Conservation (phyloP, 2,329 filamentous ascomycete species). For the Colletotrichum gloeosporioides region DNA sequence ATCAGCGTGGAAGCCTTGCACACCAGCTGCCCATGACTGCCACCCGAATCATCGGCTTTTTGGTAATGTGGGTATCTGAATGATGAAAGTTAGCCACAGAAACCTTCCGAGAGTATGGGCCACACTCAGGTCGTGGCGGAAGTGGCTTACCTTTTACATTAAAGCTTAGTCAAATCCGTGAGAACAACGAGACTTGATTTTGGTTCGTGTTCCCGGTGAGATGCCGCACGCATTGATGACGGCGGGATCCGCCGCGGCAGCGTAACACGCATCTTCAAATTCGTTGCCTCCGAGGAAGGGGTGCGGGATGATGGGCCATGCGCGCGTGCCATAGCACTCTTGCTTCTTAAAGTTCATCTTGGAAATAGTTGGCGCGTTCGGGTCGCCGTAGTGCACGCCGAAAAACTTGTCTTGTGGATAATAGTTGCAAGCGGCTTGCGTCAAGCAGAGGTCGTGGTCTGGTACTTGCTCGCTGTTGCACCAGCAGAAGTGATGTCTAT, state of each 20-base stretch:
- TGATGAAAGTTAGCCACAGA: accelerated
- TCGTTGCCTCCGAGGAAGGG: background rate
- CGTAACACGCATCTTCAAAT: background rate
- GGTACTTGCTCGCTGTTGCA: background rate
- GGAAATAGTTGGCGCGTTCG: background rate
- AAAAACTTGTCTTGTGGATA: background rate
- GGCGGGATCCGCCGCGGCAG: background rate
- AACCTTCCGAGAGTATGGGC: background rate
- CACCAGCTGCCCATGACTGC: background rate
- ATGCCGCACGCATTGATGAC: background rate
- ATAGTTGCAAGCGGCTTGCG: background rate
- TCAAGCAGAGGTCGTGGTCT: background rate
- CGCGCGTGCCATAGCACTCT: background rate
- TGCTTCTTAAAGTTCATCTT: background rate
- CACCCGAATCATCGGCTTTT: background rate
- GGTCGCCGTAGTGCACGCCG: background rate
- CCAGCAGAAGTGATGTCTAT: constrained; percentile 8
- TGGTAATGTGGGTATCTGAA: background rate
- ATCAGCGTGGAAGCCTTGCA: background rate
- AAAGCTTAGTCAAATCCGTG: background rate
- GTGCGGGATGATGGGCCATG: background rate
- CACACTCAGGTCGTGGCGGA: background rate
- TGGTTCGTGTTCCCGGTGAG: background rate
- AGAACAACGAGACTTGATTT: background rate
- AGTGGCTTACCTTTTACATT: background rate